These are phyloP conservation scores for Mucor irregularis DNA, from an alignment of 371 early-diverging fungal genomes.

Conservation along the genomic window DNA sequence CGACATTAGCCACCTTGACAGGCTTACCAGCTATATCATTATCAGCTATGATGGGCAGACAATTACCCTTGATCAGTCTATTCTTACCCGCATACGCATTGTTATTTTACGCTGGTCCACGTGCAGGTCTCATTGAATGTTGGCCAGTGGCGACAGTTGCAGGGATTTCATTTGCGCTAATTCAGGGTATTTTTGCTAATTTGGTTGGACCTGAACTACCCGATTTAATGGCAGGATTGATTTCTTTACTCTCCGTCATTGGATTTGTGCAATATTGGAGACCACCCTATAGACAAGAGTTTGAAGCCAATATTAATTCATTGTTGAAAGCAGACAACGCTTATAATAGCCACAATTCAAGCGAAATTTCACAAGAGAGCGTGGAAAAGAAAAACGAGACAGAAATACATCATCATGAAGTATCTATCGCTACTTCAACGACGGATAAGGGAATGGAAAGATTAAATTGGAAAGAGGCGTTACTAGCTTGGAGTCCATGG, in stretches of 20 bases:
- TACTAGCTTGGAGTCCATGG: constrained; percentile 45
- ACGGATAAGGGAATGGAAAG: too few species aligned
- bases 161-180: constrained; percentile 39
- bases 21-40: constrained; percentile 28
- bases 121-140: constrained; percentile 40
- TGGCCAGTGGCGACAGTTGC: constrained; percentile 40
- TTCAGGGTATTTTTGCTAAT: constrained; percentile 42
- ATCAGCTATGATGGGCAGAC: constrained; percentile 45
- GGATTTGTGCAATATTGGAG: constrained; percentile 46
- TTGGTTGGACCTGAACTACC: constrained; percentile 48
- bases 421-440: too few species aligned
- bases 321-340: background rate
- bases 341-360: too few species aligned
- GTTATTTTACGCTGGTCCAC: constrained; percentile 30
- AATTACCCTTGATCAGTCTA: constrained; percentile 40
- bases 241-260: constrained; percentile 33
- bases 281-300: constrained; percentile 39
- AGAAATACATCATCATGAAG: too few species aligned
- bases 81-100: constrained; percentile 40
- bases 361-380: background rate
- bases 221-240: constrained; percentile 42
- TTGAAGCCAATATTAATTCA: constrained; percentile 19
- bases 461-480: constrained; percentile 20
- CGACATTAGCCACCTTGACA: constrained; percentile 36
- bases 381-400: background rate